Evolutionary conservation across 1,284 basidiomycete genomes (phyloP), one percentile per base, ranked within the genome.

Genomic region (Ustilago loliicola): DNA sequence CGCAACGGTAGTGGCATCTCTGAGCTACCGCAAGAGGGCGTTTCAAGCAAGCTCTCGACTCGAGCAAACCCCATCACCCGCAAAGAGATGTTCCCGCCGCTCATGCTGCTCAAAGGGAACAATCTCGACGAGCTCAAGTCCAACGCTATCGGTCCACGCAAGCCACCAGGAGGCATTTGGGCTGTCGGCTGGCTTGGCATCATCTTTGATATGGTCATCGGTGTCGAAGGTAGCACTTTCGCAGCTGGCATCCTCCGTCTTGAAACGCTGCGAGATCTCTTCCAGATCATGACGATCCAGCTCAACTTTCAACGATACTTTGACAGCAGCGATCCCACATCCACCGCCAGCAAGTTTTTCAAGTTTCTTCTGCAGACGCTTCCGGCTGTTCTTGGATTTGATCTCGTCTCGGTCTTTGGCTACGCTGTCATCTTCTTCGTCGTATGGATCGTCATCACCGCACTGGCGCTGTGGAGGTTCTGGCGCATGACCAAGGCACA

Each of bases 51-150:
- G 52, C n/a, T 79, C 15, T 81, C 77, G 8, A 79, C 79, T 7
- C 55, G 32, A 52, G 61, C 67, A 3, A 66, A 73, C 27, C 80
- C 77, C 7, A 19, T 74, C 13, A 81, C 74, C 17, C 71, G 78
- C 36, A 59, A 57, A 27, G 66, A 80, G 21, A 80, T 80, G 72
- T 83, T 84, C 61, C 81, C 82, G 19, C 82, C 82, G 2, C 72
- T 84, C 45, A 81, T 81, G 81, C 71, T 84, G 9, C 75, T 84
- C 47, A 76, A 73, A 52, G 67, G 74, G 1, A 77, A 66, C 54
- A 74, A 48, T 25, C 68, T 84, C 23, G 72, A 79, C 66, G 82
- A 84, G 67, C 80, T 84, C 78, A 84, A 84, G 54, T 80, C 80
- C 17, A 84, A 84, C 42, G 81, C 82, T 23, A 81, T 83, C 54